Base-by-base conservation (phyloP, 176 grass and related monocot genomes). In the Zoysia japonica region DNA sequence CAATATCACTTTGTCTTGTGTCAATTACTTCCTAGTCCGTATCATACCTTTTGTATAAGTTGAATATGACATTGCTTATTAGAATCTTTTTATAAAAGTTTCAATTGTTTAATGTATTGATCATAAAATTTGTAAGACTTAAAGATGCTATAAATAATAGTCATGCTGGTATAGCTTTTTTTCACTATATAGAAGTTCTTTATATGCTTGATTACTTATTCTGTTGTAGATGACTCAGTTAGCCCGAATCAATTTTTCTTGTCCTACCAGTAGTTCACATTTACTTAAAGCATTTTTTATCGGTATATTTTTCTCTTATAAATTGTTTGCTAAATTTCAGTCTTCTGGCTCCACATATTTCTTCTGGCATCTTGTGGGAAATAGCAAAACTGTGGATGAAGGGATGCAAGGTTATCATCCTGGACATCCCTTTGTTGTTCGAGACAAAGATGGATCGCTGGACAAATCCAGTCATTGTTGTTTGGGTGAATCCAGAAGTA, bases 391-490 rank as follows among this genome's bases (percentile, higher is more conserved):
- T 97, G 1, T 97, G 91, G 94, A 49, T 94, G 43, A 94, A 88
- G n/a, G 94, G 94, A 45, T 83, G 54, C 64, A 87, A 66, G 49
- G 85, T 92, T 80, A 85, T 97, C 11, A 43, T 97, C 57, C 89
- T 94, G 5, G 94, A 97, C 77, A 90, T 94, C 67, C 94, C 94
- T 0, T 80, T 97, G 47, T 38, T 97, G 63, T 97, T 94, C 2
- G 94, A 97, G 78, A 85, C 89, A 57, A 97, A 97, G 76, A 92
- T 94, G 94, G 82, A 92, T 69, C 61, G 56, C 47, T 90, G 89
- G 89, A 94, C 94, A 8, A 38, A 84, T 17, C 94, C 91, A 3
- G 85, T 90, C 15, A 83, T 97, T 83, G 91, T 94, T 40, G 83
- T 94, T 68, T 97, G 94, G 94, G 89, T 97, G 67, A 66, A 97